phyloP scores from a whole-genome alignment of 1,284 basidiomycete genomes.

The Pseudozyma hubeiensis region DNA sequence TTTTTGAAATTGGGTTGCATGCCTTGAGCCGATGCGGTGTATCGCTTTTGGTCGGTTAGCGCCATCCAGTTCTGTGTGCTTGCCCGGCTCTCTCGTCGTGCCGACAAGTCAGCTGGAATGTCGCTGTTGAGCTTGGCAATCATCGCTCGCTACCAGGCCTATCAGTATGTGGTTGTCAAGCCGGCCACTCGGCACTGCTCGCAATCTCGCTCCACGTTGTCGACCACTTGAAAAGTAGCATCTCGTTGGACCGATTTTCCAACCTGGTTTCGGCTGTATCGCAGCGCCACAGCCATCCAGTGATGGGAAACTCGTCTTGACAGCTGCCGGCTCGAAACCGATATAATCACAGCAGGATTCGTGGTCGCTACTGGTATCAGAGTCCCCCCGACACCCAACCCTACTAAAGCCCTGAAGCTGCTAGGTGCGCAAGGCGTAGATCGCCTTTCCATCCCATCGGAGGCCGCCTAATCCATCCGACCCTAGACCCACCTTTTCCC shows the following conservation, averaged over 20 bases:
- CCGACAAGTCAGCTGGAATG: background rate
- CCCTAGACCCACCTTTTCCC: background rate
- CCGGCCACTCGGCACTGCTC: too few species aligned
- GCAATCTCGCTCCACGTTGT: too few species aligned
- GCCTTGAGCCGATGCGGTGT: background rate
- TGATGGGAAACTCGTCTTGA: too few species aligned
- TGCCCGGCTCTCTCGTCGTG: too few species aligned
- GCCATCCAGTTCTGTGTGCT: too few species aligned
- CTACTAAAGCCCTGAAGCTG: background rate
- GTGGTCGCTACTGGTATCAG: background rate
- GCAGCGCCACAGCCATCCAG: too few species aligned
- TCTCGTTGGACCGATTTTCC: too few species aligned
- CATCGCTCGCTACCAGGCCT: too few species aligned
- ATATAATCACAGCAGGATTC: background rate
- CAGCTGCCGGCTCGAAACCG: too few species aligned
- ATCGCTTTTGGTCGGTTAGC: background rate
- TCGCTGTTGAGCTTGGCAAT: background rate
- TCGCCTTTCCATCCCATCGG: background rate
- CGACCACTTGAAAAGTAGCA: too few species aligned
- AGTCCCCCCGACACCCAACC: background rate
- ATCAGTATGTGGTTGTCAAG: too few species aligned
- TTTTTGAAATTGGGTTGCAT: background rate
- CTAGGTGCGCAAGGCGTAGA: slow-evolving; percentile 6
- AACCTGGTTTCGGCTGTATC: too few species aligned
- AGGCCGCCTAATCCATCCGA: background rate